Conservation (phyloP, 2,329 filamentous ascomycete species). For the Thielaviopsis cerberus region DNA sequence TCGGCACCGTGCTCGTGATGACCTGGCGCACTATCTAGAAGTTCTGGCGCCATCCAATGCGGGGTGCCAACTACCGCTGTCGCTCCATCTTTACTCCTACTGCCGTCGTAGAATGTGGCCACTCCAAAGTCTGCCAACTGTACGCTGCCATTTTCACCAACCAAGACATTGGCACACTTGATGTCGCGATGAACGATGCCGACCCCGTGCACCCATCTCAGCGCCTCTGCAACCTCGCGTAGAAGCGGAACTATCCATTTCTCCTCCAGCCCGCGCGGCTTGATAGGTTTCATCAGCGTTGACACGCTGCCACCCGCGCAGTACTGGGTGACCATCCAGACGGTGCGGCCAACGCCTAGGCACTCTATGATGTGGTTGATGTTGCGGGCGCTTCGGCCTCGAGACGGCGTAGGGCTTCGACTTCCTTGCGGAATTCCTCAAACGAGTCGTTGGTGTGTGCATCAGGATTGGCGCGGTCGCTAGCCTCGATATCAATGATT, state of each 20-base stretch:
- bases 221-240: slow-evolving; percentile 45
- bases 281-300: slow-evolving; percentile 50
- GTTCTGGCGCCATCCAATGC: slow-evolving; percentile 73
- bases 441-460: slow-evolving; percentile 48
- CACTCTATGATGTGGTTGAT: slow-evolving; percentile 70
- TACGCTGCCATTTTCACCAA: slow-evolving; percentile 57
- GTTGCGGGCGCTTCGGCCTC: slow-evolving; percentile 56
- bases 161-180: slow-evolving; percentile 62
- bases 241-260: slow-evolving; percentile 52
- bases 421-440: slow-evolving; percentile 50
- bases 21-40: slow-evolving; percentile 37
- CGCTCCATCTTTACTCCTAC: slow-evolving; percentile 44
- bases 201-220: slow-evolving; percentile 48
- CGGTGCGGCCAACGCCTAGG: slow-evolving; percentile 55
- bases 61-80: slow-evolving; percentile 71
- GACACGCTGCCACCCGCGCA: slow-evolving; percentile 70
- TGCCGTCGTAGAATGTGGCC: slow-evolving; percentile 52
- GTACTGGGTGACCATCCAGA: slow-evolving; percentile 81
- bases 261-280: slow-evolving; percentile 46
- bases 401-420: slow-evolving; percentile 51
- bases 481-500: slow-evolving; percentile 68
- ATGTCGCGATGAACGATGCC: slow-evolving; percentile 55
- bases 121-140: slow-evolving; percentile 78
- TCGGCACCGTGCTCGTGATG: slow-evolving; percentile 41
- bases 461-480: slow-evolving; percentile 39